These are phyloP conservation scores for Mycena indigotica DNA, from an alignment of 768 basidiomycete genomes.

Conservation along the genomic window DNA sequence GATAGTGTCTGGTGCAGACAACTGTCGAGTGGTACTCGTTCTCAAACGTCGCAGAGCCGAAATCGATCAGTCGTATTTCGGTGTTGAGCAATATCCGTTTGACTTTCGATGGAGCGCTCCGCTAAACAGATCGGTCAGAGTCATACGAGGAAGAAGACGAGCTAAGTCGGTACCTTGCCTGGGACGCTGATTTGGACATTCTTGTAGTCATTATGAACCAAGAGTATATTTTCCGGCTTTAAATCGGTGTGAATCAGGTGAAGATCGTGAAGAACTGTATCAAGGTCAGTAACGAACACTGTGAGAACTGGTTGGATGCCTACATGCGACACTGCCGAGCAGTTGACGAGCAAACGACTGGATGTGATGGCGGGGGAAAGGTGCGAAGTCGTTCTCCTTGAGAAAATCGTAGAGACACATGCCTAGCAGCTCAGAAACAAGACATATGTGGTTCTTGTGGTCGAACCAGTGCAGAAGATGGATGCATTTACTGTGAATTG, in stretches of 20 bases:
- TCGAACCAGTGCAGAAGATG: slow-evolving; percentile 95
- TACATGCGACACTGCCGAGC: slow-evolving; percentile 91
- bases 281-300: slow-evolving; percentile 20
- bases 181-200: slow-evolving; percentile 59
- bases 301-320: slow-evolving; percentile 35
- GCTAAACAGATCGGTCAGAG: slow-evolving; percentile 42
- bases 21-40: slow-evolving; percentile 98
- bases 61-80: slow-evolving; percentile 95
- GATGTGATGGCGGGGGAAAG: slow-evolving; percentile 95
- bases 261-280: slow-evolving; percentile 83
- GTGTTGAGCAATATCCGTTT: slow-evolving; percentile 85
- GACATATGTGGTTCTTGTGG: slow-evolving; percentile 95
- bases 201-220: slow-evolving; percentile 82
- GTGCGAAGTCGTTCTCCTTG: slow-evolving; percentile 95
- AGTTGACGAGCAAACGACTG: slow-evolving; percentile 94
- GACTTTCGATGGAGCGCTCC: slow-evolving; percentile 62
- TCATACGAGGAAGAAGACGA: slow-evolving; percentile 10
- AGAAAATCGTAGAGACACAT: slow-evolving; percentile 99
- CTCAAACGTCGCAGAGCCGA: slow-evolving; percentile 97
- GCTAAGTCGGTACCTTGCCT: slow-evolving; percentile 79
- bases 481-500: slow-evolving; percentile 84
- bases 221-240: slow-evolving; percentile 97
- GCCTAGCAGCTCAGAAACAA: slow-evolving; percentile 93
- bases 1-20: slow-evolving; percentile 96
- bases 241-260: slow-evolving; percentile 96